Percentiles rank a stretch among this genome's conserved stretches.
Conservation (phyloP, 306 rosid species). For the Trifolium dubium region DNA sequence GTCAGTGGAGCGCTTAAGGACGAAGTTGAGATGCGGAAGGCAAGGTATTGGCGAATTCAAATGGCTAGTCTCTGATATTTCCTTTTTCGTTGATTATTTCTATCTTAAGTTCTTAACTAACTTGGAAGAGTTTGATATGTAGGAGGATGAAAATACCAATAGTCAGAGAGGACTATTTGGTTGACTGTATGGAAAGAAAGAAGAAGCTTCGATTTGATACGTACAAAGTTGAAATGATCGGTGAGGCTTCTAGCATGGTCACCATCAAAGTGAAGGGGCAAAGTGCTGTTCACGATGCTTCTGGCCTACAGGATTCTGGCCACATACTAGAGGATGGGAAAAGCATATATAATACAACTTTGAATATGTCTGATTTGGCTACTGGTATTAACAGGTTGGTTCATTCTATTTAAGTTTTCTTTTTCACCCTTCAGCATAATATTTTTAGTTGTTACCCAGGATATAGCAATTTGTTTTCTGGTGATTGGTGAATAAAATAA, state of each 20-base stretch:
- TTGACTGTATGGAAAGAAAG: constrained; percentile 72
- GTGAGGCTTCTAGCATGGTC: constrained; percentile 80
- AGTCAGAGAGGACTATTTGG: constrained; percentile 88
- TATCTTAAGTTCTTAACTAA: constrained; percentile 30
- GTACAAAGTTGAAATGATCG: constrained; percentile 76
- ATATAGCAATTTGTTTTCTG: constrained; percentile 9
- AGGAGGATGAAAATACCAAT: constrained; percentile 93
- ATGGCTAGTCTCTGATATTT: constrained; percentile 38
- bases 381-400: constrained; percentile 84
- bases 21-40: constrained; percentile 79
- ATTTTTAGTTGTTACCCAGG: constrained; percentile 14
- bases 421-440: constrained; percentile 31
- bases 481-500: constrained; percentile 26
- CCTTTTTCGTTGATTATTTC: constrained; percentile 28
- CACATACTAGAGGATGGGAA: constrained; percentile 92
- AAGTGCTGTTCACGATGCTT: constrained; percentile 88
- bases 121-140: constrained; percentile 40
- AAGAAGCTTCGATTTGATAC: constrained; percentile 78
- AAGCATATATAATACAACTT: constrained; percentile 86
- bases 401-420: constrained; percentile 30
- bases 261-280: constrained; percentile 93
- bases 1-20: constrained; percentile 68
- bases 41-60: constrained; percentile 58
- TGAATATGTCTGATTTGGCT: constrained; percentile 90
- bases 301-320: constrained; percentile 88